Evolutionary conservation across 129 eudicot species (phyloP).

Genomic region (Scalesia atractyloides): DNA sequence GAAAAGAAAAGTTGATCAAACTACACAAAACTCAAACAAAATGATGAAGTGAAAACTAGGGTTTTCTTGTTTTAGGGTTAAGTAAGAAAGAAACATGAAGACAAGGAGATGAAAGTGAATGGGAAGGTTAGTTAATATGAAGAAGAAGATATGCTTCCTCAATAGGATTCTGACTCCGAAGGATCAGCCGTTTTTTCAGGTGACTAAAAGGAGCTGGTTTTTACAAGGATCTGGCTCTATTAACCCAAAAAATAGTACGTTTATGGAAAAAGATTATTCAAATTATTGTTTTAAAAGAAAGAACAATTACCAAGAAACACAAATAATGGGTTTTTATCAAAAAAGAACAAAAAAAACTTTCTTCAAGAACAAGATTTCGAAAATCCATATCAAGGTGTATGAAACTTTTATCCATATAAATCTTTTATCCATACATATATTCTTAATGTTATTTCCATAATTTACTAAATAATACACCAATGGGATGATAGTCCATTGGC

Average conservation of each 20-base stretch:
- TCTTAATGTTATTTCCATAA: too few species aligned
- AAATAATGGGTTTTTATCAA: not conserved
- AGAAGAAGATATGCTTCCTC: conserved; percentile 61
- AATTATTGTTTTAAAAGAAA: not conserved
- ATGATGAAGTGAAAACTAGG: conserved; percentile 20
- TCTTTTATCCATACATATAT: too few species aligned
- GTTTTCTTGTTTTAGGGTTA: conserved; percentile 40
- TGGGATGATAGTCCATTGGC: too few species aligned
- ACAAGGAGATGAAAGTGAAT: conserved; percentile 32
- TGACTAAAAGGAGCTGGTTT: conserved; percentile 60
- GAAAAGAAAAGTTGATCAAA: conserved; percentile 17
- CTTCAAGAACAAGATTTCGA: not conserved
- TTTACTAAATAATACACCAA: too few species aligned
- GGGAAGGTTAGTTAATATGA: conserved; percentile 43
- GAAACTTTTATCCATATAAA: too few species aligned
- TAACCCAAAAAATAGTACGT: not conserved
- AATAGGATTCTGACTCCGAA: conserved; percentile 74
- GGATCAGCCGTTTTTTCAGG: conserved; percentile 92
- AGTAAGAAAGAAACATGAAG: conserved; percentile 49
- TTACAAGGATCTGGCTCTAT: conserved; percentile 1
- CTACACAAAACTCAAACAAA: not conserved
- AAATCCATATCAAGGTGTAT: not conserved
- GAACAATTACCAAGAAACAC: conserved; percentile 16
- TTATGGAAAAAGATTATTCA: not conserved
- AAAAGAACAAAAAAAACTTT: not conserved